phyloP scores from a whole-genome alignment of 2,329 filamentous ascomycete genomes.

The Ascochyta rabiei region DNA sequence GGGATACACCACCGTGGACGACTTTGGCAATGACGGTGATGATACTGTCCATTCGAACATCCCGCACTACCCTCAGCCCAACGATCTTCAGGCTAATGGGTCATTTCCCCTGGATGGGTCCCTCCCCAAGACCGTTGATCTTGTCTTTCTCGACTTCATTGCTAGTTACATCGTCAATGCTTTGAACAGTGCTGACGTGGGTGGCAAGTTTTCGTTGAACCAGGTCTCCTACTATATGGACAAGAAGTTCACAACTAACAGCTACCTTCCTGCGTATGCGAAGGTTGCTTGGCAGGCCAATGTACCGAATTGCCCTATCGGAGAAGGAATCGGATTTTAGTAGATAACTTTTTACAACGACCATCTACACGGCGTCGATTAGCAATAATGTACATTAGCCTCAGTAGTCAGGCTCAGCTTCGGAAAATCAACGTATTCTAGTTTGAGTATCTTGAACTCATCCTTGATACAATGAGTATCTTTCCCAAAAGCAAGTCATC shows the following conservation, averaged over 20 bases:
- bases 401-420: no score
- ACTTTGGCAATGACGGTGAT: conserved; percentile 63
- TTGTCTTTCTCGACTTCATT: conserved; percentile 62
- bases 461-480: no score
- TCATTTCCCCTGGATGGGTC: conserved; percentile 55
- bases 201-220: conserved; percentile 35
- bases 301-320: conserved; percentile 50
- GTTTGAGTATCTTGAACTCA: no score
- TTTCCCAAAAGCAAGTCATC: no score
- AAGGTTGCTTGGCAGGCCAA: conserved; percentile 50
- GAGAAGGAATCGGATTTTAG: conserved; percentile 38
- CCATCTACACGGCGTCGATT: no score
- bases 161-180: conserved; percentile 45
- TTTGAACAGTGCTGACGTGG: conserved; percentile 40
- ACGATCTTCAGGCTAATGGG: conserved; percentile 58
- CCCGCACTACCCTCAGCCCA: conserved; percentile 55
- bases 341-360: background rate
- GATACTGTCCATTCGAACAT: conserved; percentile 60
- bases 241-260: conserved; percentile 51
- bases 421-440: no score
- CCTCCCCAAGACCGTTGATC: conserved; percentile 55
- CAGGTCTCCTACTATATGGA: conserved; percentile 49
- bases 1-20: conserved; percentile 63
- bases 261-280: conserved; percentile 50
- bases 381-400: no score